Conservation (phyloP, 257 asterid species). For the Solanum gracilifrons region DNA sequence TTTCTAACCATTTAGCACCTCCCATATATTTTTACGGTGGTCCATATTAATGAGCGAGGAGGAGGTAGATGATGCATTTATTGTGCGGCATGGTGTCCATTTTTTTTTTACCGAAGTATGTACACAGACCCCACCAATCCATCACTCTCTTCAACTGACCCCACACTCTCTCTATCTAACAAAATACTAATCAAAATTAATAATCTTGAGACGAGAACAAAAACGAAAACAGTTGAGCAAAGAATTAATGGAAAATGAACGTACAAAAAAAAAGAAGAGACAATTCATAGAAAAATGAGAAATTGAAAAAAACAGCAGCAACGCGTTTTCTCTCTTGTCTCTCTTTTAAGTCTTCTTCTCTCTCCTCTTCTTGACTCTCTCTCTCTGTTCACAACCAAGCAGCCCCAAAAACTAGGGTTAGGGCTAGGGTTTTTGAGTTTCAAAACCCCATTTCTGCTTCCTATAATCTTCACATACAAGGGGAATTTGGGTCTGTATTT, state of each 20-base stretch:
- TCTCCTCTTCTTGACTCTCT: slow-evolving; percentile 6
- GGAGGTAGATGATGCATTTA: not conserved
- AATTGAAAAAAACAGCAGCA: slow-evolving; percentile 6
- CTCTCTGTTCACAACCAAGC: slow-evolving; percentile 19
- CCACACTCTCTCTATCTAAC: not conserved
- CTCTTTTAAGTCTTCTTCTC: not conserved
- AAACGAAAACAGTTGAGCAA: not conserved
- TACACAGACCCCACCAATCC: not conserved
- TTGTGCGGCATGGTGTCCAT: not conserved
- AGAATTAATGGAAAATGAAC: not conserved
- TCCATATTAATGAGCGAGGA: not conserved
- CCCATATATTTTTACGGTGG: not conserved
- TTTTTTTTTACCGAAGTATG: not conserved
- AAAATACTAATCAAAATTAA: not conserved
- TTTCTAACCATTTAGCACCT: too few species aligned
- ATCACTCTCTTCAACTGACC: not conserved
- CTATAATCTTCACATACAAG: not conserved
- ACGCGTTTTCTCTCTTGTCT: slow-evolving; percentile 37
- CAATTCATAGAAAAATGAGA: not conserved
- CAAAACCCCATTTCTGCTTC: not conserved
- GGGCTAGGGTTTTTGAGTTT: slow-evolving; percentile 27
- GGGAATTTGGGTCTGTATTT: not conserved
- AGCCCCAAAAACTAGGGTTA: slow-evolving; percentile 38
- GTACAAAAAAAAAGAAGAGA: not conserved
- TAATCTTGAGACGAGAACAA: not conserved